Base-by-base conservation (phyloP, 75 land plant species). In the Gnetum montanum region DNA sequence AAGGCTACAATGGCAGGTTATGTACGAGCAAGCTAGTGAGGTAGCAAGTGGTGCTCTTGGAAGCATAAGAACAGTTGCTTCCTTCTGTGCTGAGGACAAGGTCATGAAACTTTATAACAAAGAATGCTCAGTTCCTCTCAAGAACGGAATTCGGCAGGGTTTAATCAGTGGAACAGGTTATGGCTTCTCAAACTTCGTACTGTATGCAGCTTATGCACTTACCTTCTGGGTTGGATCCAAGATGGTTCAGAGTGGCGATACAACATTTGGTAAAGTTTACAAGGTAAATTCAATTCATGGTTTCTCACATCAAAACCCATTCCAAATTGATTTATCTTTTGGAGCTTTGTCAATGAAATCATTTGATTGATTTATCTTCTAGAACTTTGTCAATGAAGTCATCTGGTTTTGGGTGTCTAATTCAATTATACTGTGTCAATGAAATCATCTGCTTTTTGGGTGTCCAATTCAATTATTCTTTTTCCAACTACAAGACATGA, bases 11-110 rank as follows among this genome's bases (percentile, higher is more conserved):
- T n/a, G n/a, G 51, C 53, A 70, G 83, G 53, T 29, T 4, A 68
- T 68, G 62, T 80, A 80, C 45, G 75, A 75, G 44, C 75, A 80
- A 59, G 83, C 83, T 8, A 80, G 83, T 34, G 75, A 77, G 28
- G 75, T 80, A n/a, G 83, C 83, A 4, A 75, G 57, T 55, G 83
- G 71, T 58, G 83, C 83, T 38, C 73, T 80, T 3, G 57, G 75
- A 16, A 71, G 75, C 59, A 80, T 80, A 31, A 57, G 83, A 16
- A 80, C 83, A 20, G 72, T 80, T 13, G 69, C 79, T 0, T 75
- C 83, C 31, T 80, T 73, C 43, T 80, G 68, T 24, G 83, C 83
- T 8, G 83, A 80, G 43, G 70, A 70, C 43, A 80, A 63, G 51
- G 75, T 80, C 26, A 60, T 70, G 31, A 64, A 64, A 15, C 27